Base-by-base conservation (phyloP, 2,329 filamentous ascomycete genomes). In the Colletotrichum siamense region DNA sequence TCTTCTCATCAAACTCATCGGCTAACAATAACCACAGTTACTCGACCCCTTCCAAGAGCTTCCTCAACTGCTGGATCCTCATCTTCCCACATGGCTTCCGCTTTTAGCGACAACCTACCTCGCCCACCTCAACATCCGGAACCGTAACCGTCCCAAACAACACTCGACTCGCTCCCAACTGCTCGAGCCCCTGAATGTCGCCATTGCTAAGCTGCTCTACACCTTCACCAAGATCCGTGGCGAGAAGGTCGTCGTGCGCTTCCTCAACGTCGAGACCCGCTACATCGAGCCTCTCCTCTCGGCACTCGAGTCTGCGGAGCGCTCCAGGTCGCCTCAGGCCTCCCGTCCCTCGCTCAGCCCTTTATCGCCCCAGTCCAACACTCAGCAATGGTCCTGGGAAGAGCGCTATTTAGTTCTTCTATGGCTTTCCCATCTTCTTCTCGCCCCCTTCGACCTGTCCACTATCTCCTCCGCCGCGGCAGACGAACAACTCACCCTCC, bases 41-140 rank as follows among this genome's bases (percentile, higher is more conserved):
- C 91, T 99, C 66, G 96, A 98, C 79, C 93, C 94, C 3, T 99
- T 99, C 80, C 96, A 99, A 88, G 96, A 98, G 87, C 94, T 98
- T 79, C 97, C 97, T 22, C 97, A 99, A 83, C 90, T 99, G 52
- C 91, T 99, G 30, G 97, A 99, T 85, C 92, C 95, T 12, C 91
- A 96, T 83, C 89, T 99, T 57, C 92, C 94, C 67, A 90, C 87
- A 78, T 92, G 98, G 84, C 88, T 99, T 66, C 94, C 95, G 28
- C 87, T 91, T 55, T 88, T 99, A 44, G 92, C 95, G 30, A 90
- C 93, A 81, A 94, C 95, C 22, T 98, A 96, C 81, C 87, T 98
- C 24, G 91, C 92, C 70, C 92, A 92, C 80, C 86, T 96, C 10
- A 87, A 87, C 78, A 85, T 84, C 65, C 83, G 85, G 82, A 86